Evolutionary conservation across 306 rosid genomes (phyloP).

Genomic region (Quercus gilva): DNA sequence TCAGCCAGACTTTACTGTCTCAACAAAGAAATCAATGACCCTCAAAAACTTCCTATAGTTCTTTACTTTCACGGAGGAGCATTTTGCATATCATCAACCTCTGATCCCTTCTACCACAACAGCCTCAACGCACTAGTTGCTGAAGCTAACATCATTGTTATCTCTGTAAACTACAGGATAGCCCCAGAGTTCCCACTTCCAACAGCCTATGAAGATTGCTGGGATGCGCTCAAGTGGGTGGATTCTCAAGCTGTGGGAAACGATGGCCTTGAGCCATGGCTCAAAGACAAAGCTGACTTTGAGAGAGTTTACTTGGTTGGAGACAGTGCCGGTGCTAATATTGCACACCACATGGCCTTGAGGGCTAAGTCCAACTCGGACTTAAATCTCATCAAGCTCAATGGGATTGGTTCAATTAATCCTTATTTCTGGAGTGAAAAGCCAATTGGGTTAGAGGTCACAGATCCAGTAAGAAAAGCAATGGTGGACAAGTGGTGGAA

Average conservation of each 20-base stretch:
- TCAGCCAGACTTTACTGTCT: constrained; percentile 65
- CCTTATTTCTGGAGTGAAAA: constrained; percentile 86
- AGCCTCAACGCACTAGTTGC: constrained; percentile 60
- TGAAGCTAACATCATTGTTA: constrained; percentile 44
- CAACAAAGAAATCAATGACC: background rate
- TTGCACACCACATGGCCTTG: constrained; percentile 59
- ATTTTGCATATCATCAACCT: constrained; percentile 53
- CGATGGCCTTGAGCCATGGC: constrained; percentile 42
- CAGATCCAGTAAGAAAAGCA: constrained; percentile 37
- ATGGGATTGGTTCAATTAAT: constrained; percentile 54
- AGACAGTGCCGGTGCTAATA: constrained; percentile 84
- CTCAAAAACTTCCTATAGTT: constrained; percentile 48
- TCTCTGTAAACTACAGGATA: constrained; percentile 64
- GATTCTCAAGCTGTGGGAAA: constrained; percentile 22
- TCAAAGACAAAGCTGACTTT: constrained; percentile 48
- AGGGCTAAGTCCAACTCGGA: constrained; percentile 9
- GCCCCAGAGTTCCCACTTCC: constrained; percentile 88
- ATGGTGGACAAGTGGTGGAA: constrained; percentile 90
- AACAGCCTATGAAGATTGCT: constrained; percentile 60
- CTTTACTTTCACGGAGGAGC: constrained; percentile 88
- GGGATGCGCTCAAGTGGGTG: constrained; percentile 71
- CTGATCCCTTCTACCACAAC: constrained; percentile 71
- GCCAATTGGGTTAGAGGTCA: constrained; percentile 57
- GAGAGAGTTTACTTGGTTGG: constrained; percentile 59
- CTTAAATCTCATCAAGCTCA: constrained; percentile 25